Conservation (phyloP, 1,284 basidiomycete genomes). For the Farysia itapuensis region DNA sequence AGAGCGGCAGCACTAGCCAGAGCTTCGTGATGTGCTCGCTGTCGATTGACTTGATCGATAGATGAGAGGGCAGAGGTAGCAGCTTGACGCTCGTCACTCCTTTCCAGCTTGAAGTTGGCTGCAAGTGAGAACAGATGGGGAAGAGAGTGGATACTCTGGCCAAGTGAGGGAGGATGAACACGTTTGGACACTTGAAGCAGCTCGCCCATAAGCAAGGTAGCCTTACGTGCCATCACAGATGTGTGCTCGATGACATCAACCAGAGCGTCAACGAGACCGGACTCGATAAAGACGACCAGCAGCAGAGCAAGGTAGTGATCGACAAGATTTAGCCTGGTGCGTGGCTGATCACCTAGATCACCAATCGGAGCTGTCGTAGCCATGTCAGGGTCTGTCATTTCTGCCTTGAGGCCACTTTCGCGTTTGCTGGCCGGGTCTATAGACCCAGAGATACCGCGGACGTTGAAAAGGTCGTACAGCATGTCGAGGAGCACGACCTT, state of each 20-base stretch:
- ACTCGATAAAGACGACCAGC: conserved; percentile 80
- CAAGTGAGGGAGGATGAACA: conserved; percentile 79
- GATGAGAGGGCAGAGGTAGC: conserved; percentile 82
- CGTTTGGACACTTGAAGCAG: conserved; percentile 83
- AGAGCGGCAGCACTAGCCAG: conserved; percentile 20
- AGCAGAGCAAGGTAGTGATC: conserved; percentile 93
- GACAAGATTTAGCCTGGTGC: conserved; percentile 71
- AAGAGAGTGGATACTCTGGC: conserved; percentile 79
- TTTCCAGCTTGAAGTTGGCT: conserved; percentile 65
- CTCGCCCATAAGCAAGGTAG: conserved; percentile 88
- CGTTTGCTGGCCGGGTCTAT: conserved; percentile 34
- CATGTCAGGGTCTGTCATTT: neutral
- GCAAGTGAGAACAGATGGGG: conserved; percentile 84
- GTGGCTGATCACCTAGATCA: conserved; percentile 34
- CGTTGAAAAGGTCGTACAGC: conserved; percentile 86
- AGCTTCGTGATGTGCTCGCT: conserved; percentile 34
- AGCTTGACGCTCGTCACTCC: conserved; percentile 68
- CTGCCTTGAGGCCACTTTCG: conserved; percentile 18
- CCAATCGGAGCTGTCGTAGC: conserved; percentile 8
- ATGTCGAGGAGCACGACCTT: conserved; percentile 72
- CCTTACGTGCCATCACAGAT: conserved; percentile 58
- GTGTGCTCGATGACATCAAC: conserved; percentile 47
- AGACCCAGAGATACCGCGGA: conserved; percentile 18
- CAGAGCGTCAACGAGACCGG: conserved; percentile 67
- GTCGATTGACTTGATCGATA: conserved; percentile 81